These are phyloP conservation scores for Rhododendron kiyosumense DNA, from an alignment of 148 eudicot species.

Conservation along the genomic window DNA sequence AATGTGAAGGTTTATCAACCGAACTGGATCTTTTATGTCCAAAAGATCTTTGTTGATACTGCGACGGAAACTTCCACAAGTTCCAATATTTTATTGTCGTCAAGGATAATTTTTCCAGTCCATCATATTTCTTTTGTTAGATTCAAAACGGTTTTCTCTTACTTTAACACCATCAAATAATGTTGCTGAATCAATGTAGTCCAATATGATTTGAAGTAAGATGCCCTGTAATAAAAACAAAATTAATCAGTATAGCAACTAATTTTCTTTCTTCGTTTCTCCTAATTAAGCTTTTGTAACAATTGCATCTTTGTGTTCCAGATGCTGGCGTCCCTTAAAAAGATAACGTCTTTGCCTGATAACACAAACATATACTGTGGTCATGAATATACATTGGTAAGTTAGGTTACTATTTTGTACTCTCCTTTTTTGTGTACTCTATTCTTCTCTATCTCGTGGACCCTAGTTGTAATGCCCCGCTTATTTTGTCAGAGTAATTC, in stretches of 20 bases:
- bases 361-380: slow-evolving; percentile 79
- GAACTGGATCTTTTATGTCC: neutral
- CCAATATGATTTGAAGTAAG: neutral
- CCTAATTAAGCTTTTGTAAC: neutral
- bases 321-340: slow-evolving; percentile 71
- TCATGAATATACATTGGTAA: slow-evolving; percentile 87
- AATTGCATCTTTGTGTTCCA: slow-evolving; percentile 23
- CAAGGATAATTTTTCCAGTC: neutral
- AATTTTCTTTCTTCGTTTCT: too few species aligned
- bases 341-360: slow-evolving; percentile 71
- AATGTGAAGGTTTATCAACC: neutral
- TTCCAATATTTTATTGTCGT: neutral
- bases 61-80: neutral
- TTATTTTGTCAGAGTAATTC: slow-evolving; percentile 70
- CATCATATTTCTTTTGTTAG: neutral
- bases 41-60: neutral
- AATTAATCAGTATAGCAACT: neutral
- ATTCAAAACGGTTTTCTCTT: neutral
- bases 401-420: slow-evolving; percentile 9
- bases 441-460: neutral
- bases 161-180: neutral
- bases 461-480: slow-evolving; percentile 2
- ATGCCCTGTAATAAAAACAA: neutral
- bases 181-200: neutral
- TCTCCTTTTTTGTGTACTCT: neutral